Percentiles rank a stretch among this genome's conserved stretches.
Conservation (phyloP, 768 basidiomycete genomes). For the Suillus subluteus region DNA sequence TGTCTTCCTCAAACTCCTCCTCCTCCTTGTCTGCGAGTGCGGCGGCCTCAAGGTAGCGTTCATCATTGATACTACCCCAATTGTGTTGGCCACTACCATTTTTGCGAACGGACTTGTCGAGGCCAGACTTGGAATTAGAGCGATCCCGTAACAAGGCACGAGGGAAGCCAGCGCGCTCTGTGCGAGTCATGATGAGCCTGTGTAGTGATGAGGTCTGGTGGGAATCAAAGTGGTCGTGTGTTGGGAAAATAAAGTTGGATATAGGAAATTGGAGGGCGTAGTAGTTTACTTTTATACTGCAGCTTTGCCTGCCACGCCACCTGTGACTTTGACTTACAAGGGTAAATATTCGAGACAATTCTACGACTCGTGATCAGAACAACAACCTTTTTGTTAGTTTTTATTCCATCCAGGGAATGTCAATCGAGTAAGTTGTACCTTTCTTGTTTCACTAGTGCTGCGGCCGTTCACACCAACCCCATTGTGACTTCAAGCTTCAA, state of each 20-base stretch:
- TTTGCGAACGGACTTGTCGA: conserved; percentile 74
- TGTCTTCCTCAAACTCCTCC: conserved; percentile 41
- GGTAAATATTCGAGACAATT: conserved; percentile 10
- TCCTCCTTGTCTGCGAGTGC: conserved; percentile 61
- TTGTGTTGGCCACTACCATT: conserved; percentile 81
- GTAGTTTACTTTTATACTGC: conserved; percentile 26
- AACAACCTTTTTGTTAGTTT: neutral
- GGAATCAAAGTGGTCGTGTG: conserved; percentile 3
- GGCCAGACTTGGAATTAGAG: conserved; percentile 77
- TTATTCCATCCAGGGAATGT: neutral
- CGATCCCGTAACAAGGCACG: conserved; percentile 78
- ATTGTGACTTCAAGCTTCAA: neutral
- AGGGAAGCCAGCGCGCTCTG: conserved; percentile 71
- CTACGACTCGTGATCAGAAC: conserved; percentile 14
- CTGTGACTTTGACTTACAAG: conserved; percentile 5
- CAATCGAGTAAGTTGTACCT: neutral
- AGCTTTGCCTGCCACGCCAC: conserved; percentile 13
- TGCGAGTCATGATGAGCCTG: conserved; percentile 67
- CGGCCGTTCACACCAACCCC: neutral
- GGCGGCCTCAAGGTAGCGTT: conserved; percentile 60
- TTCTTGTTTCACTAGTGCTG: conserved; percentile 4
- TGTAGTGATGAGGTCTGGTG: conserved; percentile 18
- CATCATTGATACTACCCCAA: conserved; percentile 78
- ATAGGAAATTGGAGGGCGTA: neutral
- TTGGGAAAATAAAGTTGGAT: conserved; percentile 1